Conservation (phyloP, 768 basidiomycete genomes). For the Mycena kentingensis region DNA sequence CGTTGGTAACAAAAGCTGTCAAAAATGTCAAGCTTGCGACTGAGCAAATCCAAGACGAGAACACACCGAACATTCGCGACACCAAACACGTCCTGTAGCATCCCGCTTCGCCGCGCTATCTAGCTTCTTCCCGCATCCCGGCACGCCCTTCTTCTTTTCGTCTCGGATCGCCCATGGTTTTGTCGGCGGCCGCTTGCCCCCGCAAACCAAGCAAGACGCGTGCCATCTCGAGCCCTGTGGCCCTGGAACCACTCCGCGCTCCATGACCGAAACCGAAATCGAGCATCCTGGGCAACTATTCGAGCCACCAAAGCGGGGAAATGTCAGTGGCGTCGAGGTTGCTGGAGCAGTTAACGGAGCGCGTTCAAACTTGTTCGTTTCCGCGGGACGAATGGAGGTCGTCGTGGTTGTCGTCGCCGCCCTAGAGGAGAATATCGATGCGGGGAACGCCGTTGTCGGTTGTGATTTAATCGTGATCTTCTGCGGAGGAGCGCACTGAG, state of each 20-base stretch:
- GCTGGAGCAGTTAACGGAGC: conserved; percentile 41
- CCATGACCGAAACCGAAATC: conserved; percentile 77
- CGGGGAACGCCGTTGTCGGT: conserved; percentile 4
- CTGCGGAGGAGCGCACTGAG: conserved; percentile 47
- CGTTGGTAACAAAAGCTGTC: conserved; percentile 12
- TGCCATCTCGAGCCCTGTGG: conserved; percentile 86
- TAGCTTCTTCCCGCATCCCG: conserved; percentile 81
- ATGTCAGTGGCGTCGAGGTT: conserved; percentile 33
- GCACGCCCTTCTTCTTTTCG: conserved; percentile 55
- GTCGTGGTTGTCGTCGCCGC: conserved; percentile 2
- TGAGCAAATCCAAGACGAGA: background rate
- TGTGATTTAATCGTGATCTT: conserved; percentile 35
- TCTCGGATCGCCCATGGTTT: conserved; percentile 40
- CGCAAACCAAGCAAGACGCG: conserved; percentile 73
- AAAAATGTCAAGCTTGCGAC: background rate
- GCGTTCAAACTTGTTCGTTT: conserved; percentile 34
- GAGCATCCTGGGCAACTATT: conserved; percentile 75
- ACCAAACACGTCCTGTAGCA: conserved; percentile 73
- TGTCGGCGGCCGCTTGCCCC: conserved; percentile 61
- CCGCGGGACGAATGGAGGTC: conserved; percentile 5
- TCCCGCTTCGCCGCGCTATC: conserved; percentile 83
- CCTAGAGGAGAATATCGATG: conserved; percentile 16
- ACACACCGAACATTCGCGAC: conserved; percentile 79
- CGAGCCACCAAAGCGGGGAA: conserved; percentile 61
- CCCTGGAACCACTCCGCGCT: conserved; percentile 81